These are phyloP conservation scores for Choricystis sp. DNA, from an alignment of 139 green algal species.

Conservation along the genomic window DNA sequence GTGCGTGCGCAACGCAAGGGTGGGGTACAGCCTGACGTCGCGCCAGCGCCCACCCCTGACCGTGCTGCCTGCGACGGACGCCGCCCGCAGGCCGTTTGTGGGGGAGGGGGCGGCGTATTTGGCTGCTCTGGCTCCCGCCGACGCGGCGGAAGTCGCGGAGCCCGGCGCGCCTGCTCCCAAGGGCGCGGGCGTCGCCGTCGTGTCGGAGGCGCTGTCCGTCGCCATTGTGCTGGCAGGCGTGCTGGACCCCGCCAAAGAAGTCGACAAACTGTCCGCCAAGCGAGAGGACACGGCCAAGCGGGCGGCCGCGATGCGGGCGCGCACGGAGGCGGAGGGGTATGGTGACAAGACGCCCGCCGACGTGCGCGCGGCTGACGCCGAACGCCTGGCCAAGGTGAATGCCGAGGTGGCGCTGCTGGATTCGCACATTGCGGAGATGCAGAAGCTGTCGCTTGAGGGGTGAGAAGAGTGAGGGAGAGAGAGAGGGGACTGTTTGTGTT, in stretches of 20 bases:
- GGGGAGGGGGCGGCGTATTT: slow-evolving; percentile 3
- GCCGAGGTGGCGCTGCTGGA: slow-evolving; percentile 29
- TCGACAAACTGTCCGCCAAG: slow-evolving; percentile 80
- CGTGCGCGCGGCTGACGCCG: slow-evolving; percentile 31
- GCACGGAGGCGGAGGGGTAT: slow-evolving; percentile 41
- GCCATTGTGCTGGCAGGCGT: slow-evolving; percentile 47
- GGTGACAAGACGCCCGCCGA: slow-evolving; percentile 51
- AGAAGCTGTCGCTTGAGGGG: slow-evolving; percentile 18
- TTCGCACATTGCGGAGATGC: slow-evolving; percentile 30
- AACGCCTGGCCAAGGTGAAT: slow-evolving; percentile 30
- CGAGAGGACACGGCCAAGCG: slow-evolving; percentile 22
- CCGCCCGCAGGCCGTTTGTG: slow-evolving; percentile 6
- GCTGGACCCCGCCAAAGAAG: slow-evolving; percentile 75
- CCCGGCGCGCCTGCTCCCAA: slow-evolving; percentile 22
- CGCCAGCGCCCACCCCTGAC: slow-evolving; percentile 61
- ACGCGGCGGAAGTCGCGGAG: slow-evolving; percentile 11
- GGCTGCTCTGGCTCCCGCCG: background rate
- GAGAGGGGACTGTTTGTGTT: background rate
- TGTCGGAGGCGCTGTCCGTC: slow-evolving; percentile 59
- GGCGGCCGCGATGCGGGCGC: slow-evolving; percentile 30
- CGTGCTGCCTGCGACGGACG: slow-evolving; percentile 34
- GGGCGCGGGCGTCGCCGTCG: slow-evolving; percentile 62
- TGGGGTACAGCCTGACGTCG: slow-evolving; percentile 56
- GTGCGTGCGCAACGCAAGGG: slow-evolving; percentile 28
- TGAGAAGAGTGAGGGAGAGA: background rate